Evolutionary conservation across 805 yeast species (phyloP).

Genomic region (Yueomyces sinensis): DNA sequence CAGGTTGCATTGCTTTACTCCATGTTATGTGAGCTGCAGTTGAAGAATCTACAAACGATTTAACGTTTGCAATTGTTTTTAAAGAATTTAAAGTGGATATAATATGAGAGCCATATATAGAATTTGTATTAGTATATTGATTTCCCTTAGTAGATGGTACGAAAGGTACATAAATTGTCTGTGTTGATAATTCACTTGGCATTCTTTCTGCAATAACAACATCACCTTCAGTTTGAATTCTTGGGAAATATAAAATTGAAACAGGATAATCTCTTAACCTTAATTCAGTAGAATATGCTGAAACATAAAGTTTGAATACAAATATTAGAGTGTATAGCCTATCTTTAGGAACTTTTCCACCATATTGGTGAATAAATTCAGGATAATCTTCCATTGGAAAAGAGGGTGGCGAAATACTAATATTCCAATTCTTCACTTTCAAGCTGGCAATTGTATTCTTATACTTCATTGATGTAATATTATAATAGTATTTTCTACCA

Average conservation of each 20-base stretch:
- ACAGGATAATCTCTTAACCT: conserved; percentile 42
- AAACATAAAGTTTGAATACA: conserved; percentile 35
- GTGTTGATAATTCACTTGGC: conserved; percentile 30
- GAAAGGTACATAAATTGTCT: conserved; percentile 43
- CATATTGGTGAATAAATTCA: conserved; percentile 28
- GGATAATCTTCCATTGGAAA: conserved; percentile 17
- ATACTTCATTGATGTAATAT: conserved; percentile 11
- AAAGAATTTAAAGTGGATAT: conserved; percentile 54
- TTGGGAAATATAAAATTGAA: conserved; percentile 40
- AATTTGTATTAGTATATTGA: conserved; percentile 27
- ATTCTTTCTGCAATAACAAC: conserved; percentile 46
- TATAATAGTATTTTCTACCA: conserved; percentile 8
- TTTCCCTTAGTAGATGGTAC: conserved; percentile 33
- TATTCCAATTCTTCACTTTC: conserved; percentile 11
- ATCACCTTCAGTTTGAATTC: conserved; percentile 31
- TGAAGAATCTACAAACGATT: conserved; percentile 31
- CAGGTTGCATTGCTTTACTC: conserved; percentile 53
- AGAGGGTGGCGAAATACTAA: conserved; percentile 20
- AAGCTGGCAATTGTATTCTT: conserved; percentile 18
- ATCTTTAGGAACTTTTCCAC: conserved; percentile 41
- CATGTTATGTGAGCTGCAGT: conserved; percentile 43
- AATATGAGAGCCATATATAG: conserved; percentile 42
- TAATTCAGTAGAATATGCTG: conserved; percentile 30
- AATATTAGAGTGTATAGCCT: conserved; percentile 40
- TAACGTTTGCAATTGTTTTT: conserved; percentile 39